These are phyloP conservation scores for Ajuga chamaepitys DNA, from an alignment of 257 asterid genomes.

Conservation along the genomic window DNA sequence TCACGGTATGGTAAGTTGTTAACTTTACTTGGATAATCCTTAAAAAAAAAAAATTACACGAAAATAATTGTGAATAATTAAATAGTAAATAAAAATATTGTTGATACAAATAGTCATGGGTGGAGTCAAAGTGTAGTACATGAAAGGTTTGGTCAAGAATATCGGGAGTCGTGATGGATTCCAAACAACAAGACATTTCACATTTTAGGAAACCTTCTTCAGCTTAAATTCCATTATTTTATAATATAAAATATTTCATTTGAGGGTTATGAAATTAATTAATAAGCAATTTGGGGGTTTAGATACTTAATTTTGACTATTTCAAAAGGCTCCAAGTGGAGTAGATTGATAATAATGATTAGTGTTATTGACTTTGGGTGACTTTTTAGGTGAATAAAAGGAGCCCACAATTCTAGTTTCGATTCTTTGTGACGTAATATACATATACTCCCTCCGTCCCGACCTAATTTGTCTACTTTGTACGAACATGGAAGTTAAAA, in stretches of 20 bases:
- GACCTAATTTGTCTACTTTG: no score
- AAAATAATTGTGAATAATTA: no score
- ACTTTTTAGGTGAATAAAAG: slow-evolving; percentile 12
- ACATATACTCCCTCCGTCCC: no score
- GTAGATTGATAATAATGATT: slow-evolving; percentile 51
- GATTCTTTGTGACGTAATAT: no score
- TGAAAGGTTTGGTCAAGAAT: slow-evolving; percentile 18
- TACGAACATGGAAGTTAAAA: no score
- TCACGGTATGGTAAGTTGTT: no score
- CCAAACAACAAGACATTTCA: slow-evolving; percentile 31
- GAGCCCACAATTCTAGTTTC: slow-evolving; percentile 11
- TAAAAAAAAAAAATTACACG: background rate
- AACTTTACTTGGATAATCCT: background rate
- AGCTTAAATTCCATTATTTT: background rate
- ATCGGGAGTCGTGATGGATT: slow-evolving; percentile 27
- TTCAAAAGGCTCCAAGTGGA: slow-evolving; percentile 58
- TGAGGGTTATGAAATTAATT: background rate
- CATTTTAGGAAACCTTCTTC: slow-evolving; percentile 19
- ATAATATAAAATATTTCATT: background rate
- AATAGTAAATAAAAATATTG: background rate
- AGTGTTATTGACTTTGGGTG: slow-evolving; percentile 40
- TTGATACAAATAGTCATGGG: slow-evolving; percentile 12
- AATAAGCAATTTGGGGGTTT: slow-evolving; percentile 13
- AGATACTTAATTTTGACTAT: slow-evolving; percentile 26
- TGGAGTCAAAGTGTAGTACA: slow-evolving; percentile 13